Base-by-base conservation (phyloP, 345 rosid species). In the Bruguiera gymnorhiza region DNA sequence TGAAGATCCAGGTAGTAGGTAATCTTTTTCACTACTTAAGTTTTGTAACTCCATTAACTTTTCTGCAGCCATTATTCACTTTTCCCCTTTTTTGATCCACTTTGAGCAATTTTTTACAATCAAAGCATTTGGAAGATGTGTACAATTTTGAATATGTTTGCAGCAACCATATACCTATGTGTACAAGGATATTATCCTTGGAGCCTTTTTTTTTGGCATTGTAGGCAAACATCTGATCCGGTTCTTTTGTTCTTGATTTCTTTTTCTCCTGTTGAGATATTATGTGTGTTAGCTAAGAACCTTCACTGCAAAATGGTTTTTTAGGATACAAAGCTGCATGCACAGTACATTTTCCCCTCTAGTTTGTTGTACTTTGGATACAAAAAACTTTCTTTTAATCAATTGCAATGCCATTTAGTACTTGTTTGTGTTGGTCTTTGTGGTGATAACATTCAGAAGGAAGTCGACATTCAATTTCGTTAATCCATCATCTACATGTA, bases 1-100 rank as follows among this genome's bases (percentile, higher is more conserved):
- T 64, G 98, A 91, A 87, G 95, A 93, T 85, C 87, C 87, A 50
- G 76, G 67, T 70, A 93, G 96, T 77, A 88, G 96, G 98, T 93
- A 71, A 70, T 34, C 32, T 46, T 62, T 32, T 46, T 60, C 8
- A 6, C 56, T 62, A 30, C 60, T 13, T 6, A 18, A 34, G 15
- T 66, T 37, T 9, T 48, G 51, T 36, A 20, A 6, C 21, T 62
- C 48, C 21, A 27, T 15, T 27, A 56, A 23, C 5, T 36, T 23
- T 34, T 36, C 48, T 36, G 6, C 6, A 7, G 54, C 23, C 23
- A 23, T 29, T 65, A 31, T 72, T 27, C 24, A 26, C 59, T 48
- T 36, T 3, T 30, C 57, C 50, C 19, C 18, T 43, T 9, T 13
- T 13, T 43, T 43, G 50, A 43, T 43, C 50, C 13, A 39, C 56